phyloP scores from a whole-genome alignment of 768 basidiomycete species.

The Trametes elegans region DNA sequence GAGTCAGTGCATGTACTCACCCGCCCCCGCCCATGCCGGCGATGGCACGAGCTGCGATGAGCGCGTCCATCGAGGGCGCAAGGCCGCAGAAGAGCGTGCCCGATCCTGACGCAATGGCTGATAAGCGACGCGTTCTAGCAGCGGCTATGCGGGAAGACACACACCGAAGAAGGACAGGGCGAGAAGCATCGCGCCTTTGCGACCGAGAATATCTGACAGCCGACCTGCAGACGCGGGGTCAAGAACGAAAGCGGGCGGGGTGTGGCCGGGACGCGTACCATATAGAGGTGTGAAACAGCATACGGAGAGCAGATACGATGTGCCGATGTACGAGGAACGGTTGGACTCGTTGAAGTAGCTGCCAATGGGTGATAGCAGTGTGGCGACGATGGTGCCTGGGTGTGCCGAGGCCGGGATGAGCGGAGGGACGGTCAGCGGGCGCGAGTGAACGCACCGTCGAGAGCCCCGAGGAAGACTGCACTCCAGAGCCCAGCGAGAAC shows the following conservation, averaged over 20 bases:
- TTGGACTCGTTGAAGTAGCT: conserved; percentile 80
- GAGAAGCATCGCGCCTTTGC: conserved; percentile 84
- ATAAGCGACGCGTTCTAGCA: conserved; percentile 17
- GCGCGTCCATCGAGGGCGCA: conserved; percentile 79
- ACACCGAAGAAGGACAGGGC: conserved; percentile 82
- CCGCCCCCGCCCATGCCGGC: conserved; percentile 94
- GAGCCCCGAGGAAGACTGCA: conserved; percentile 78
- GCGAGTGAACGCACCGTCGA: conserved; percentile 59
- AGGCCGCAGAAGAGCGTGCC: conserved; percentile 87
- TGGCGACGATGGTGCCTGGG: conserved; percentile 82
- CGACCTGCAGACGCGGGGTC: conserved; percentile 51
- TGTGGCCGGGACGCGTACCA: conserved; percentile 43
- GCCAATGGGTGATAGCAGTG: conserved; percentile 80
- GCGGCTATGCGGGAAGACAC: conserved; percentile 17
- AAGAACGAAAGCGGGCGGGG: conserved; percentile 17
- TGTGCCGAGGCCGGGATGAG: background rate
- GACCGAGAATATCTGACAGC: conserved; percentile 79
- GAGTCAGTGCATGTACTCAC: conserved; percentile 42
- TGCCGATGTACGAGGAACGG: conserved; percentile 85
- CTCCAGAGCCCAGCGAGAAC: conserved; percentile 79
- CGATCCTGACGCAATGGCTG: conserved; percentile 44
- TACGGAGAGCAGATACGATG: conserved; percentile 81
- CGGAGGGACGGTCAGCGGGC: conserved; percentile 1
- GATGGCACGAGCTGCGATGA: conserved; percentile 79
- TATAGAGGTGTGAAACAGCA: conserved; percentile 91